Conservation (phyloP, 805 yeast species). For the Wickerhamomyces mucosus region DNA sequence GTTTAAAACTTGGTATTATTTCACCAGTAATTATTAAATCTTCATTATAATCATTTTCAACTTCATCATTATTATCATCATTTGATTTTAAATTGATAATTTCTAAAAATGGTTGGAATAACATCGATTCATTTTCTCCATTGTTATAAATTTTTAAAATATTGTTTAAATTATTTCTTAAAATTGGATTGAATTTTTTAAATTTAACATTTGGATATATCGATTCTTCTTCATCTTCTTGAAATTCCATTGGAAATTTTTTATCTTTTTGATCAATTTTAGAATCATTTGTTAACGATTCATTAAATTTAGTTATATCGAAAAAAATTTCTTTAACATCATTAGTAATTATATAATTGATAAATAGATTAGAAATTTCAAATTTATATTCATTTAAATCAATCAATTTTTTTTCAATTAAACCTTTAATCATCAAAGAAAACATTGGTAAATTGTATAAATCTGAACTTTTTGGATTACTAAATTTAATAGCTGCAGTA, state of each 20-base stretch:
- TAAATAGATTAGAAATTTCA: slow-evolving; percentile 49
- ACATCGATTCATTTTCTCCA: slow-evolving; percentile 8
- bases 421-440: slow-evolving; percentile 52
- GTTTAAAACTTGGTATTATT: not conserved
- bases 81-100: slow-evolving; percentile 6
- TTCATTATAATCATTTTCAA: not conserved
- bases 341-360: slow-evolving; percentile 54
- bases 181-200: slow-evolving; percentile 14
- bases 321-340: slow-evolving; percentile 56
- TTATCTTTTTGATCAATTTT: not conserved
- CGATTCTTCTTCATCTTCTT: not conserved
- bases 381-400: slow-evolving; percentile 42
- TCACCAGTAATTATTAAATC: not conserved
- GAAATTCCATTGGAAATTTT: slow-evolving; percentile 1
- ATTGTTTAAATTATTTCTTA: slow-evolving; percentile 15
- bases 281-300: not conserved
- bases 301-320: slow-evolving; percentile 23
- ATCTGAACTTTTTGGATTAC: slow-evolving; percentile 13
- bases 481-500: slow-evolving; percentile 32
- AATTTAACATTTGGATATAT: slow-evolving; percentile 2
- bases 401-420: slow-evolving; percentile 36
- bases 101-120: slow-evolving; percentile 20
- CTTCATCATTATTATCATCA: not conserved
- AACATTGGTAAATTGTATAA: slow-evolving; percentile 38
- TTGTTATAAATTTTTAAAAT: slow-evolving; percentile 18